Percentiles rank a stretch among this genome's conserved stretches.
phyloP scores from a whole-genome alignment of 1,284 basidiomycete species.

The Ustilago trichophora region DNA sequence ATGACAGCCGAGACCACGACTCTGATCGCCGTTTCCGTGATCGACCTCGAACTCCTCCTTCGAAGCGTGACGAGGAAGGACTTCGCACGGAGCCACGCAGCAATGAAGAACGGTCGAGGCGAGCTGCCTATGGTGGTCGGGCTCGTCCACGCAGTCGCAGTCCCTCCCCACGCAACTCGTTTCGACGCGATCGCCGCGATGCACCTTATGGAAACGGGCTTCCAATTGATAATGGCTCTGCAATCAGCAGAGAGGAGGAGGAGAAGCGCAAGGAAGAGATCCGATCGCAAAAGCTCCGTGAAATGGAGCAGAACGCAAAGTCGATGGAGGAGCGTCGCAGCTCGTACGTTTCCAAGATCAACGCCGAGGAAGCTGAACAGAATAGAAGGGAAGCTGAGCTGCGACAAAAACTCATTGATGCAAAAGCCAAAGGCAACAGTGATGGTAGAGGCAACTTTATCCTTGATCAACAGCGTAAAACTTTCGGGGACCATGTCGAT shows the following conservation, averaged over 20 bases:
- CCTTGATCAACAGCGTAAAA: constrained; percentile 55
- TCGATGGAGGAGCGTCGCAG: constrained; percentile 74
- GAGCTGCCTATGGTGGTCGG: constrained; percentile 36
- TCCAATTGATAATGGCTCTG: no score
- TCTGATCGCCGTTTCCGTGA: constrained; percentile 42
- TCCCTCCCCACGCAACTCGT: constrained; percentile 16
- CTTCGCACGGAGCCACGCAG: not conserved
- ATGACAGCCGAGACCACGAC: constrained; percentile 16
- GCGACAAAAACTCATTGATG: constrained; percentile 45
- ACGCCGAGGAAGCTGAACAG: constrained; percentile 47
- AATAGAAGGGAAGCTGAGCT: constrained; percentile 46
- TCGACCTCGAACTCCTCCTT: not conserved
- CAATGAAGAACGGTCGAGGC: not conserved
- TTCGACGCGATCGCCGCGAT: not conserved
- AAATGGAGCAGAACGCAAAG: constrained; percentile 80
- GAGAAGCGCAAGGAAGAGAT: constrained; percentile 69
- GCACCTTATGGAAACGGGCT: not conserved
- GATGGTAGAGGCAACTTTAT: constrained; percentile 57
- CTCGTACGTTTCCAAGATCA: constrained; percentile 49
- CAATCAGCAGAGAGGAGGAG: constrained; percentile 49
- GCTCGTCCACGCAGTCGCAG: constrained; percentile 20
- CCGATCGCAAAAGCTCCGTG: constrained; percentile 82
- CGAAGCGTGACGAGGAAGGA: not conserved
- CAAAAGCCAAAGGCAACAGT: constrained; percentile 25
- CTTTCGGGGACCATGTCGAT: constrained; percentile 50